Evolutionary conservation across 495 filamentous ascomycete genomes (phyloP), one percentile per base, ranked within the genome.

Genomic region (Gamarada debralockiae): DNA sequence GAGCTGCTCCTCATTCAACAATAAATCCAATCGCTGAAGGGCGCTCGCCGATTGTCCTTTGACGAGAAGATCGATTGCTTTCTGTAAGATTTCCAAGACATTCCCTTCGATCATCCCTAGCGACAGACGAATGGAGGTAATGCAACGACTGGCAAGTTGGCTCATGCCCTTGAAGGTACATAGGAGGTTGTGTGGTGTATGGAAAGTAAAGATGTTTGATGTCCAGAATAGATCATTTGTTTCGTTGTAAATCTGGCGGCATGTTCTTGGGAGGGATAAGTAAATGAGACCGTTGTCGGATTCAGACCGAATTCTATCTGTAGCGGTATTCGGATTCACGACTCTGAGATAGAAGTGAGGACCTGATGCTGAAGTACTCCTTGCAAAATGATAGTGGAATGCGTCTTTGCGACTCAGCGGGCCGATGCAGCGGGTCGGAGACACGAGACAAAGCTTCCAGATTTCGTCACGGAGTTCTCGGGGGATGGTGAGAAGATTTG

Each of bases 191-290:
- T 13, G n/a, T 13, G 33, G 8, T 1, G 17, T 15, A 15, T 21
- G 22, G 46, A 61, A 61, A 23, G 25, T 53, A 33, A 64, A 50
- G 2, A 31, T 53, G 38, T 57, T 60, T 7, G 23, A 14, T 15
- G 40, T 15, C 52, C 55, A 64, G 43, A 64, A 60, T 1, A 61
- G 24, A 6, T 20, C 3, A 25, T 27, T 42, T 1, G 51, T 29
- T 23, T 54, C 51, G 3, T 31, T 5, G 42, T 40, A 54, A 14
- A 54, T 48, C 40, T 47, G 29, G 1, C 48, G 45, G 33, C 41
- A 50, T 37, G 53, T 50, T 24, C 48, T 38, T 2, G 40, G 49
- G 18, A 58, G 47, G 2, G 49, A 51, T n/a, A 41, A 36, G 12
- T 43, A 39, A 7, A 39, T 39, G 36, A 39, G 17, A 6, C 14